These are phyloP conservation scores for Lachnellula cervina DNA, from an alignment of 2,329 filamentous ascomycete genomes.

Conservation along the genomic window DNA sequence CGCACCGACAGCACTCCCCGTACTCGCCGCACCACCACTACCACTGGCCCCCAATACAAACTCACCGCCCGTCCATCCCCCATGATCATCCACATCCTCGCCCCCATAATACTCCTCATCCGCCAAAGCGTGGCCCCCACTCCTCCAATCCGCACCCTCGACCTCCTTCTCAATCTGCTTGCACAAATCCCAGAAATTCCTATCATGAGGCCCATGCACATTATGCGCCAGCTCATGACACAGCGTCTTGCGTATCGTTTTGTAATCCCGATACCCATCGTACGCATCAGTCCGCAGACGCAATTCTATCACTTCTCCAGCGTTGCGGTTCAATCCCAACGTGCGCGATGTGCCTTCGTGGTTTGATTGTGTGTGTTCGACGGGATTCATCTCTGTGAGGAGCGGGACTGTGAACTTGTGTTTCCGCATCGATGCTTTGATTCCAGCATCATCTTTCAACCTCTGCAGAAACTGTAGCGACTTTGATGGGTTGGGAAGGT, in stretches of 20 bases:
- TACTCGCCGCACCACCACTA: slow-evolving; percentile 36
- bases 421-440: slow-evolving; percentile 74
- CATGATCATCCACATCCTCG: slow-evolving; percentile 59
- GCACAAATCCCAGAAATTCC: slow-evolving; percentile 84
- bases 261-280: slow-evolving; percentile 91
- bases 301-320: slow-evolving; percentile 85
- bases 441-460: slow-evolving; percentile 77
- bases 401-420: slow-evolving; percentile 82
- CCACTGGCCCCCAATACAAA: slow-evolving; percentile 63
- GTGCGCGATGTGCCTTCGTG: slow-evolving; percentile 72
- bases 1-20: slow-evolving; percentile 26
- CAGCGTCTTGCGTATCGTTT: slow-evolving; percentile 82
- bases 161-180: slow-evolving; percentile 86
- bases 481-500: slow-evolving; percentile 71
- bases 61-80: slow-evolving; percentile 74
- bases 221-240: slow-evolving; percentile 97
- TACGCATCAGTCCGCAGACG: slow-evolving; percentile 88
- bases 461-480: slow-evolving; percentile 68
- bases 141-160: slow-evolving; percentile 70
- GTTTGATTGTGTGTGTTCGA: slow-evolving; percentile 65
- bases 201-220: slow-evolving; percentile 77
- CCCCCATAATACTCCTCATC: slow-evolving; percentile 55
- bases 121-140: slow-evolving; percentile 60
- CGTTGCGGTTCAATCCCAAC: slow-evolving; percentile 81
- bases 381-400: slow-evolving; percentile 93